phyloP scores from a whole-genome alignment of 345 rosid genomes.

The Sonneratia caseolaris region DNA sequence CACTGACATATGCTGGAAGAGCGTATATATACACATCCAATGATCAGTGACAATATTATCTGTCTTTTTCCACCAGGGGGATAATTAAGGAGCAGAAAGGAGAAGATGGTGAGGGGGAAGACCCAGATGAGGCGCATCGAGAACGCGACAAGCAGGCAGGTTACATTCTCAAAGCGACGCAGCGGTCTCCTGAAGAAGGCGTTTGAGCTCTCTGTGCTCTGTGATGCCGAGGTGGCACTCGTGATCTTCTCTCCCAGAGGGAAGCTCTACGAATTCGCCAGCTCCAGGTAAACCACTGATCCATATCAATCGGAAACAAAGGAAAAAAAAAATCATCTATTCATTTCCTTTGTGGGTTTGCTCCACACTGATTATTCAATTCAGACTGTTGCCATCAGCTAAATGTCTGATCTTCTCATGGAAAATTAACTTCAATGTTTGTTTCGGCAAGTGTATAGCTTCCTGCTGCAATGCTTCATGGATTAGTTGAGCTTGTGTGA shows the following conservation, averaged over 20 bases:
- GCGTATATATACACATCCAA: not conserved
- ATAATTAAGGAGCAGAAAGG: not conserved
- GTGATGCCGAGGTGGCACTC: constrained; percentile 71
- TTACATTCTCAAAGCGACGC: constrained; percentile 64
- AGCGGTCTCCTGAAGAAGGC: constrained; percentile 73
- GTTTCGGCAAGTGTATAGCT: not conserved
- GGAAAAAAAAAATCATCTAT: too few species aligned
- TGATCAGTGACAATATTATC: not conserved
- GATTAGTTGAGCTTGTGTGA: not conserved
- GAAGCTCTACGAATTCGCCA: constrained; percentile 58
- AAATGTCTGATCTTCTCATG: not conserved
- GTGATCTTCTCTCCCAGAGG: constrained; percentile 69
- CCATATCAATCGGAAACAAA: not conserved
- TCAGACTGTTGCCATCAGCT: too few species aligned
- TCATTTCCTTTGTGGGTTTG: too few species aligned
- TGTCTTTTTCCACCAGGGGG: not conserved
- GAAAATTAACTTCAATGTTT: not conserved
- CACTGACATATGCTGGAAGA: not conserved
- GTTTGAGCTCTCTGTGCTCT: constrained; percentile 71
- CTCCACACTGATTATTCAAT: too few species aligned
- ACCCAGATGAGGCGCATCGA: constrained; percentile 72
- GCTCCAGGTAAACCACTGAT: constrained; percentile 29
- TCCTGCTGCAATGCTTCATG: not conserved
- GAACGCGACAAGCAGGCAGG: constrained; percentile 74
- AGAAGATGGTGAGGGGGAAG: constrained; percentile 63